Evolutionary conservation across 208 protist genomes (phyloP).

Genomic region (Novymonas esmeraldas): DNA sequence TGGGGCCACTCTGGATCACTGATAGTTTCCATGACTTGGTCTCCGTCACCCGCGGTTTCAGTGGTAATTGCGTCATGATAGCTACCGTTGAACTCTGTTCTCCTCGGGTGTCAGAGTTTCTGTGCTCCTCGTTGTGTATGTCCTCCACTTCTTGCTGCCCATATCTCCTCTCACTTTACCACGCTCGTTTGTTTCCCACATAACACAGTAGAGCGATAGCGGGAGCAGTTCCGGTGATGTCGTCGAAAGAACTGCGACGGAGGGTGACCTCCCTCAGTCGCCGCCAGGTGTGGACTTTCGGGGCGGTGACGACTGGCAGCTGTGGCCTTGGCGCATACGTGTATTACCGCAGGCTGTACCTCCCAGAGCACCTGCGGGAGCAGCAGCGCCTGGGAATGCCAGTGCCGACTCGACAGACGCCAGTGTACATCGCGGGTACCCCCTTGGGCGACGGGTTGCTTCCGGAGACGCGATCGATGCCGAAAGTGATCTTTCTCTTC

Average conservation of each 20-base stretch:
- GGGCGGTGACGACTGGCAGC: constrained; percentile 20
- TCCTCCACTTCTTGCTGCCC: no score
- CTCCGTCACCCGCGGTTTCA: no score
- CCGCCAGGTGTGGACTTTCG: constrained; percentile 41
- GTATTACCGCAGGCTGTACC: constrained; percentile 52
- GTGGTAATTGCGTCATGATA: no score
- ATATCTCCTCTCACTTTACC: no score
- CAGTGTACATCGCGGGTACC: constrained; percentile 60
- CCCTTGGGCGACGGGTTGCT: constrained; percentile 30
- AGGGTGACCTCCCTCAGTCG: constrained; percentile 52
- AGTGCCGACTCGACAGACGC: constrained; percentile 47
- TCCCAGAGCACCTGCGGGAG: constrained; percentile 33
- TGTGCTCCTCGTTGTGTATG: no score
- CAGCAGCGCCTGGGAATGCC: constrained; percentile 17
- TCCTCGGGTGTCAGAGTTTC: no score
- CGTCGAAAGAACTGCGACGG: constrained; percentile 26
- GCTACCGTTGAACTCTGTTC: no score
- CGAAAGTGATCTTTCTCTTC: constrained; percentile 30
- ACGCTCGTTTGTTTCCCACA: no score
- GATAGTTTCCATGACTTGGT: no score
- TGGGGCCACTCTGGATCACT: no score
- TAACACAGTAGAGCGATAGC: background rate
- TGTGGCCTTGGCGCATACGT: constrained; percentile 41
- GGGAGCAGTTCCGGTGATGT: constrained; percentile 21
- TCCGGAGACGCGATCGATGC: constrained; percentile 31